Evolutionary conservation across 2,329 filamentous ascomycete species (phyloP), one percentile per base, ranked within the genome.

Genomic region (Fusarium sp.): DNA sequence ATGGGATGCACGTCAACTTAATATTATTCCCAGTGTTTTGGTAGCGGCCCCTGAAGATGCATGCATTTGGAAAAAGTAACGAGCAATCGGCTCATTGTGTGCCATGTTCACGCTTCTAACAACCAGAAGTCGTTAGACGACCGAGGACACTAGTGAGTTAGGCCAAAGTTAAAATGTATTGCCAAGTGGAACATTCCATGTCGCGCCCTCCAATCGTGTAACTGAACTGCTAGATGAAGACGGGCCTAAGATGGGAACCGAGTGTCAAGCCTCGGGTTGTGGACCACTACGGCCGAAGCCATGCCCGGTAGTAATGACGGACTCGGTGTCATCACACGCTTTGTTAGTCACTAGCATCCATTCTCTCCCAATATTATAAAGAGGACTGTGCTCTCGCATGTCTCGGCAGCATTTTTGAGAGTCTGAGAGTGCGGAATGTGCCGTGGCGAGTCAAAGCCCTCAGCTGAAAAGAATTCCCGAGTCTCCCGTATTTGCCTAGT

Each of bases 1-100:
- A 71, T 59, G 40, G n/a, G 45, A 64, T 52, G 54, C 25, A 44
- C 47, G 42, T 47, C 47, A 55, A 68, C 70, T 72, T 72, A 38
- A 4, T 38, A 73, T 72, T 50, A 11, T 40, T 63, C 49, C 61
- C 49, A 52, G 62, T 6, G 18, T 14, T 4, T 6, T 22, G 43
- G 49, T 43, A 63, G 34, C 27, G 27, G 16, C 24, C 52, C 24
- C 49, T 62, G 44, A 47, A 16, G 14, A 38, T 38, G 34, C 18
- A 25, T 47, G 29, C 5, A 20, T n/a, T 24, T 38, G 11, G 20
- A 12, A 45, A 38, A 38, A n/a, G 18, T n/a, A 38, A 38, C 34
- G 34, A 38, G 18, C 34, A n/a, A 38, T 61, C 59, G 61, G 56
- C 34, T 34, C 59, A 52, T 53, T 52, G 5, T 62, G 40, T 24